Evolutionary conservation across 495 filamentous ascomycete genomes (phyloP).

Genomic region (Melanomma pulvis-pyrius): DNA sequence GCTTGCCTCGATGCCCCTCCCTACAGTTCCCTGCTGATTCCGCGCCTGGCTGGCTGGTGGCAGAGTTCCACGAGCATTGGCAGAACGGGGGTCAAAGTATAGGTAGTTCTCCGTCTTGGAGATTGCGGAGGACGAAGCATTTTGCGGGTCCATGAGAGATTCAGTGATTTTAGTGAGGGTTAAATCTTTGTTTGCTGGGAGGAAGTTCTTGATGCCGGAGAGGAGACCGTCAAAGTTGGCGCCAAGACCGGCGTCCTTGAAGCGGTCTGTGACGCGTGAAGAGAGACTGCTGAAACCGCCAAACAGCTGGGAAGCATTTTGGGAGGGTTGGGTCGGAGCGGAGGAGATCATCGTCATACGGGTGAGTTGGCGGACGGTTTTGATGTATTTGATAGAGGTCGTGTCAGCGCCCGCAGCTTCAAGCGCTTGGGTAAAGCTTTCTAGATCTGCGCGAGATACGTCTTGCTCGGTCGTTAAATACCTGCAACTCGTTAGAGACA

Average conservation of each 20-base stretch:
- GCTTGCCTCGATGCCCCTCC: constrained; percentile 73
- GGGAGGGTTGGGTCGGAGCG: constrained; percentile 66
- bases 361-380: constrained; percentile 91
- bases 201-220: constrained; percentile 98
- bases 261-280: constrained; percentile 85
- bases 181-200: constrained; percentile 91
- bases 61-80: constrained; percentile 92
- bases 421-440: constrained; percentile 84
- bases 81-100: constrained; percentile 95
- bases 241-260: constrained; percentile 85
- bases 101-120: constrained; percentile 97
- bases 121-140: constrained; percentile 86
- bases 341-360: constrained; percentile 99
- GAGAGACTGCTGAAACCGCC: constrained; percentile 87
- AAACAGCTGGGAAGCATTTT: constrained; percentile 73
- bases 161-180: constrained; percentile 98
- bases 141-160: constrained; percentile 94
- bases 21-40: constrained; percentile 41
- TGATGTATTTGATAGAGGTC: constrained; percentile 79
- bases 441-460: constrained; percentile 77
- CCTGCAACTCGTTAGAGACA: constrained; percentile 1
- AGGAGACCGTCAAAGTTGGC: constrained; percentile 94
- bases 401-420: constrained; percentile 71
- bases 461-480: constrained; percentile 88
- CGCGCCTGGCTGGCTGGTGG: constrained; percentile 62